Percentiles rank a stretch among this genome's conserved stretches.
phyloP scores from a whole-genome alignment of 495 filamentous ascomycete species.

The Aspergillus affinis region DNA sequence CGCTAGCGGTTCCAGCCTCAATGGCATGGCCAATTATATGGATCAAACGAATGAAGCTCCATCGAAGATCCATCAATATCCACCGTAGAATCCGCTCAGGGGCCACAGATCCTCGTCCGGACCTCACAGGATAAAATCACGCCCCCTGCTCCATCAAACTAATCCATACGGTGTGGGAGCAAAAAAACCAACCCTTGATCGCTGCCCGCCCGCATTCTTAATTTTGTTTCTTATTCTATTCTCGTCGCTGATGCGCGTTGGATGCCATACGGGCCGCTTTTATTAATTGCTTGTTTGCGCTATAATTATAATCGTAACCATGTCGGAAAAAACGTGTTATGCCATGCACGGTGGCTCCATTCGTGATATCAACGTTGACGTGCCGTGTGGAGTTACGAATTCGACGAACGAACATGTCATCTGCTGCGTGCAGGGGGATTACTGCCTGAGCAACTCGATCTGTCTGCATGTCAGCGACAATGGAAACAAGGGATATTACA shows the following conservation, averaged over 20 bases:
- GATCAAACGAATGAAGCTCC: too few relatives aligned
- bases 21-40: too few relatives aligned
- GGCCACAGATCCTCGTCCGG: too few relatives aligned
- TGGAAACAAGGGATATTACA: constrained; percentile 3
- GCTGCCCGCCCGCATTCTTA: neutral
- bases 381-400: constrained; percentile 12
- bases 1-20: too few relatives aligned
- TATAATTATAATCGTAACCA: neutral
- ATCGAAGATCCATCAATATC: too few relatives aligned
- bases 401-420: constrained; percentile 10
- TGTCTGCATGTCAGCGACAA: constrained; percentile 2
- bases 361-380: neutral
- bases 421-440: constrained; percentile 14
- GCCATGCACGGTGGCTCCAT: constrained; percentile 5
- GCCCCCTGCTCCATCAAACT: too few relatives aligned
- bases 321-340: constrained; percentile 8
- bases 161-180: too few relatives aligned
- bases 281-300: neutral
- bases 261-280: neutral
- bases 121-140: too few relatives aligned
- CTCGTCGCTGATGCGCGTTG: neutral
- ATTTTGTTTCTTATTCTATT: neutral
- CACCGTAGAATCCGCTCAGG: too few relatives aligned
- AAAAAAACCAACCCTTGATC: too few relatives aligned
- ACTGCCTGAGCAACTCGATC: constrained; percentile 15